Percentiles rank a stretch among this genome's conserved stretches.
Evolutionary conservation across 1,139 yeast species (phyloP).

Genomic region (Sugiyamaella grinbergsii): DNA sequence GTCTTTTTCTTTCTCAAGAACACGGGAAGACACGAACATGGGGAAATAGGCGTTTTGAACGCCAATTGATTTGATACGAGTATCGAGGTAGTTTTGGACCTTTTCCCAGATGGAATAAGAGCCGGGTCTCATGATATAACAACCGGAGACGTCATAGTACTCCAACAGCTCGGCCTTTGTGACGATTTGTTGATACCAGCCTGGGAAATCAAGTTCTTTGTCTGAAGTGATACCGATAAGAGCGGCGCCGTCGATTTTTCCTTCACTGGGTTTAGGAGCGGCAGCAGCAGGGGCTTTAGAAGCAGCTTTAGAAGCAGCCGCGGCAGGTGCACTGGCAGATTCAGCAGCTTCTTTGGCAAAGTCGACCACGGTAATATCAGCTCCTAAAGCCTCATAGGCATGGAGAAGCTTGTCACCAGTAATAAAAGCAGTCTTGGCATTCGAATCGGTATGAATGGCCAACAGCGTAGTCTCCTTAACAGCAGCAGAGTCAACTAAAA

Average conservation of each 20-base stretch:
- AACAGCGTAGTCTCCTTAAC: slow-evolving; percentile 44
- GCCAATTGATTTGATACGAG: slow-evolving; percentile 77
- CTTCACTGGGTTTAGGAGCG: slow-evolving; percentile 32
- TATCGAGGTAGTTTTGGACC: slow-evolving; percentile 86
- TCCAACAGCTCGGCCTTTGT: slow-evolving; percentile 98
- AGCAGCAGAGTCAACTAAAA: slow-evolving; percentile 61
- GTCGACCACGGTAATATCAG: slow-evolving; percentile 66
- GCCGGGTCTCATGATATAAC: slow-evolving; percentile 96
- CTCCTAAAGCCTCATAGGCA: slow-evolving; percentile 59
- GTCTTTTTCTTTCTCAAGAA: slow-evolving; percentile 95
- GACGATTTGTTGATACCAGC: slow-evolving; percentile 95
- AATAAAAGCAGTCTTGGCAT: slow-evolving; percentile 56
- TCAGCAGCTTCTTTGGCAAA: slow-evolving; percentile 51
- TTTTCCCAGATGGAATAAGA: slow-evolving; percentile 95
- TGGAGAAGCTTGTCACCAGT: slow-evolving; percentile 54
- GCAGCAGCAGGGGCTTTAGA: slow-evolving; percentile 21
- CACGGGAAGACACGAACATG: slow-evolving; percentile 92
- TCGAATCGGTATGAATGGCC: slow-evolving; percentile 62
- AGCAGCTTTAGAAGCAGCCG: slow-evolving; percentile 38
- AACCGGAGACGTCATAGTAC: slow-evolving; percentile 97
- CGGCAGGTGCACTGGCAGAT: slow-evolving; percentile 45
- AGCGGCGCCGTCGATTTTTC: slow-evolving; percentile 79
- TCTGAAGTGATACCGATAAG: slow-evolving; percentile 95
- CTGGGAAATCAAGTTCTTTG: slow-evolving; percentile 86
- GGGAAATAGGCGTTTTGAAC: slow-evolving; percentile 97